phyloP scores from a whole-genome alignment of 305 asterid genomes.

The Caryopteris hybrid region DNA sequence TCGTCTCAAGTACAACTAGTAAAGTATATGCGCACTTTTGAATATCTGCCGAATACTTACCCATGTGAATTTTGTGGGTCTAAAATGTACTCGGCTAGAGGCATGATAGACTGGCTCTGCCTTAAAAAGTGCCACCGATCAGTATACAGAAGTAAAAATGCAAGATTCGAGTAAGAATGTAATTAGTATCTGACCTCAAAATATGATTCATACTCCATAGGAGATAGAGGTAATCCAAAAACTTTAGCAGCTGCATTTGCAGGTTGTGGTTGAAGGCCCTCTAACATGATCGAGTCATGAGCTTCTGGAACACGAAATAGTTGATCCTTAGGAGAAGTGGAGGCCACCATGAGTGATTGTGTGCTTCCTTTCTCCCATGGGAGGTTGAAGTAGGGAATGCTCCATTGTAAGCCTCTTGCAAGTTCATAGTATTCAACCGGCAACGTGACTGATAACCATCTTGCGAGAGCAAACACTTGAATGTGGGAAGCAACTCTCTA shows the following conservation, averaged over 20 bases:
- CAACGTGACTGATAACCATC: conserved; percentile 74
- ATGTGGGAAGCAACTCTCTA: conserved; percentile 89
- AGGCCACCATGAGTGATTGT: conserved; percentile 43
- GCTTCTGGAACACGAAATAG: conserved; percentile 30
- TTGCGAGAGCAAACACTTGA: conserved; percentile 73
- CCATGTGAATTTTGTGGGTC: conserved; percentile 78
- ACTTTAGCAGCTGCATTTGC: conserved; percentile 36
- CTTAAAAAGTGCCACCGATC: conserved; percentile 24
- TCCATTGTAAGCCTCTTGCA: conserved; percentile 81
- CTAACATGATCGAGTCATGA: conserved; percentile 31
- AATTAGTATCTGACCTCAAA: conserved; percentile 53
- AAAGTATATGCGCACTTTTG: background rate
- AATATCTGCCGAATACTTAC: conserved; percentile 32
- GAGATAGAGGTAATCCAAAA: conserved; percentile 69
- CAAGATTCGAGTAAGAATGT: background rate
- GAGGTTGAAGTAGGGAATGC: conserved; percentile 78
- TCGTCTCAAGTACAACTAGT: background rate
- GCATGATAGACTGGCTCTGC: conserved; percentile 64
- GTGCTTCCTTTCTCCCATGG: conserved; percentile 67
- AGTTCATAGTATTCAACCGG: conserved; percentile 87
- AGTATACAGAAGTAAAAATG: background rate
- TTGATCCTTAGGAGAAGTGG: conserved; percentile 48
- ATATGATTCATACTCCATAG: conserved; percentile 69
- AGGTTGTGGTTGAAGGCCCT: conserved; percentile 33
- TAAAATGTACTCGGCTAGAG: conserved; percentile 69